These are phyloP conservation scores for Talaromyces thailandensis DNA, from an alignment of 495 filamentous ascomycete genomes.

Conservation along the genomic window DNA sequence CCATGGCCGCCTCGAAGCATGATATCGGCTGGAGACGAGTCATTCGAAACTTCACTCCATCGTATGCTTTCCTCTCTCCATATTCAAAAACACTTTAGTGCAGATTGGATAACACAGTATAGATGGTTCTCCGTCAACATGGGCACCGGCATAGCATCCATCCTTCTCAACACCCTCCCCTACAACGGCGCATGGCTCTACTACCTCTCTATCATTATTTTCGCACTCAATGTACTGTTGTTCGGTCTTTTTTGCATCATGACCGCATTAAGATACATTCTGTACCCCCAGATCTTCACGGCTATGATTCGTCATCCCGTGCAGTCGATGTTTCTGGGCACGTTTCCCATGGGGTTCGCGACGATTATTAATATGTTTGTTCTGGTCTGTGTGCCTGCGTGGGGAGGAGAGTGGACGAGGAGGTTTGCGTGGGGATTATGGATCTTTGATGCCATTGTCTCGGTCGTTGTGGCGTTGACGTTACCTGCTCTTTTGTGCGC, in stretches of 20 bases:
- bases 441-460: slow-evolving; percentile 40
- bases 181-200: slow-evolving; percentile 46
- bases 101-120: not conserved
- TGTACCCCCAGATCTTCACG: slow-evolving; percentile 43
- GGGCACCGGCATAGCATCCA: slow-evolving; percentile 58
- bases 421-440: slow-evolving; percentile 36
- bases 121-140: slow-evolving; percentile 52
- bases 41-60: slow-evolving; percentile 29
- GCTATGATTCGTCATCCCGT: slow-evolving; percentile 42
- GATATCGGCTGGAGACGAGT: slow-evolving; percentile 22
- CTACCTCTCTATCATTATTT: slow-evolving; percentile 44
- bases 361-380: slow-evolving; percentile 46
- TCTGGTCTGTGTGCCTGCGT: slow-evolving; percentile 37
- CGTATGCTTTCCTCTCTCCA: slow-evolving; percentile 12
- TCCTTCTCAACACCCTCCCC: slow-evolving; percentile 48
- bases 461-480: slow-evolving; percentile 22
- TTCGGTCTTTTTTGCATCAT: slow-evolving; percentile 34
- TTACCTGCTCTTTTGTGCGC: slow-evolving; percentile 8
- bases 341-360: slow-evolving; percentile 49
- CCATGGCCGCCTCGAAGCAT: slow-evolving; percentile 5
- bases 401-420: slow-evolving; percentile 19
- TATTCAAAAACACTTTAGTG: no score
- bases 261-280: slow-evolving; percentile 42
- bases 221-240: slow-evolving; percentile 44
- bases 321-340: slow-evolving; percentile 46